Evolutionary conservation across 2,329 filamentous ascomycete species (phyloP), one percentile per base, ranked within the genome.

Genomic region (Ophiostoma sp.): DNA sequence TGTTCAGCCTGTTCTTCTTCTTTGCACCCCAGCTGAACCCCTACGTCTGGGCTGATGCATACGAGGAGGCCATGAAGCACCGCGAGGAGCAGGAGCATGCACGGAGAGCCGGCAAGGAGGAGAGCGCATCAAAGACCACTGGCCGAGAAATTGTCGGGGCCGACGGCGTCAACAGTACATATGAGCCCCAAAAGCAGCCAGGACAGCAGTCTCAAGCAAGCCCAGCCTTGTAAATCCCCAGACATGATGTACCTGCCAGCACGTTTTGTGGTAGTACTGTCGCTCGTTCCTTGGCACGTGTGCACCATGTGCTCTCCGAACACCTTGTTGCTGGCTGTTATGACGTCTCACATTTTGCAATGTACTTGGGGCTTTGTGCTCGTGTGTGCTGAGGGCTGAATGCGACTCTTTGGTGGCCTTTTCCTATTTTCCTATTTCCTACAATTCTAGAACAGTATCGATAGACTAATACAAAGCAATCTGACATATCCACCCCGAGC

Each of bases 21-120:
- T 72, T 67, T 13, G 35, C 69, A 36, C 68, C 71, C 17, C 57
- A 66, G 31, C 31, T 68, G 27, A 71, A 70, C 31, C 69, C 71
- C 23, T 72, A 66, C 66, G 27, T 23, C 4, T 64, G 62, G 23
- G 23, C 64, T 1, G 70, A 71, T 20, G 66, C 41, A 20, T 68
- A 67, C 62, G 48, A n/a, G 17, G 57, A 27, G 6, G 23, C 44
- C 41, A 41, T 52, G 7, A 35, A 66, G 31, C 41, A 67, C 39
- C 36, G 39, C 23, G 65, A 44, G 13, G 36, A 27, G 10, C 35
- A 67, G 36, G n/a, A 67, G 64, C 64, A n/a, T 27, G 64, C 33
- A n/a, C 20, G 6, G 13, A 44, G 8, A 20, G 36, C 36, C 31
- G 13, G 20, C 23, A 27, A n/a, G 20, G 15, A 27, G 3, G 15